Evolutionary conservation across 768 basidiomycete genomes (phyloP).

Genomic region (Kwoniella europaea): DNA sequence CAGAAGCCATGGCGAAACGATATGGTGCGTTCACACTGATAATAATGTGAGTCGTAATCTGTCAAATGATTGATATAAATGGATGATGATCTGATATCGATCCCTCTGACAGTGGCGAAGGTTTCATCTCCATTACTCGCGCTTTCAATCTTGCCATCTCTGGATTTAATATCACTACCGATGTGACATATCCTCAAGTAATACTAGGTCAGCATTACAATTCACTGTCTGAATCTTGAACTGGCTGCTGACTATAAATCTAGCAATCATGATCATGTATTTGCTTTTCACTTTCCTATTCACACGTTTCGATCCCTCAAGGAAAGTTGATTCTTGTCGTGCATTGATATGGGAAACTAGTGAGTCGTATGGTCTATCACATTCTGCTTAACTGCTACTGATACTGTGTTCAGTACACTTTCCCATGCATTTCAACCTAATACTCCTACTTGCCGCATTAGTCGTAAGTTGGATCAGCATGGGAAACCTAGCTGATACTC

Average conservation of each 20-base stretch:
- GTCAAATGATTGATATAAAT: too few relatives aligned
- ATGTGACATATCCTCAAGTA: slow-evolving; percentile 39
- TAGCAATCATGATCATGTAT: slow-evolving; percentile 41
- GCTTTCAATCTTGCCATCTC: slow-evolving; percentile 42
- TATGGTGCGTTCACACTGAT: slow-evolving; percentile 50
- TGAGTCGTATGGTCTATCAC: neutral
- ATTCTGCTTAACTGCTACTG: too few relatives aligned
- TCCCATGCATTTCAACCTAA: slow-evolving; percentile 41
- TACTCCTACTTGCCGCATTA: slow-evolving; percentile 43
- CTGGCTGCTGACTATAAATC: neutral
- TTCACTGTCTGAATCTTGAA: neutral
- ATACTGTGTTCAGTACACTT: slow-evolving; percentile 30
- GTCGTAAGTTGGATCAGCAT: slow-evolving; percentile 29
- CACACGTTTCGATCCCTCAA: slow-evolving; percentile 26
- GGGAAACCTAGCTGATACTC: neutral
- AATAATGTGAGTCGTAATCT: slow-evolving; percentile 37
- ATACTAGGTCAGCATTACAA: slow-evolving; percentile 27
- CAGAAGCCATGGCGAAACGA: slow-evolving; percentile 29
- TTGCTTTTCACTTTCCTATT: slow-evolving; percentile 44
- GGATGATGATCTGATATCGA: too few relatives aligned
- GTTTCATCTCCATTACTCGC: slow-evolving; percentile 45
- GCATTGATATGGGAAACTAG: slow-evolving; percentile 35
- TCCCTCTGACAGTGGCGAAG: slow-evolving; percentile 38
- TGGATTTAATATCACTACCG: slow-evolving; percentile 30
- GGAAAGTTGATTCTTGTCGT: slow-evolving; percentile 15